phyloP scores from a whole-genome alignment of 2,329 filamentous ascomycete species.

The Diplodia mutila region DNA sequence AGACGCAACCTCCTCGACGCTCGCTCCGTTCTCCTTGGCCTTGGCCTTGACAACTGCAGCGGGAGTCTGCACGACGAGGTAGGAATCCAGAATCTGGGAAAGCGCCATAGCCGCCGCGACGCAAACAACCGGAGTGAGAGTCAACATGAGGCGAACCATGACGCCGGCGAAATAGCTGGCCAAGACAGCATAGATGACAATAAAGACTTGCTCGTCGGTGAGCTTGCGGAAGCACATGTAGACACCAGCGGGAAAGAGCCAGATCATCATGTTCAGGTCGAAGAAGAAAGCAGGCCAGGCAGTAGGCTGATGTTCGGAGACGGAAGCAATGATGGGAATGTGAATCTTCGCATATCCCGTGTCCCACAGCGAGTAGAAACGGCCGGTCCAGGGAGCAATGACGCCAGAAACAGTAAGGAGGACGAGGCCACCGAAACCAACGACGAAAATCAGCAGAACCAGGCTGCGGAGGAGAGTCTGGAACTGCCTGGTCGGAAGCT shows the following conservation, averaged over 20 bases:
- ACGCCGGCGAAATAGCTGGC: slow-evolving; percentile 98
- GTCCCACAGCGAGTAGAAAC: slow-evolving; percentile 99
- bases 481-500: slow-evolving; percentile 90
- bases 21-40: slow-evolving; percentile 50
- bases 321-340: slow-evolving; percentile 99
- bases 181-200: slow-evolving; percentile 95
- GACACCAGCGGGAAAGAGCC: slow-evolving; percentile 97
- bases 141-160: slow-evolving; percentile 99
- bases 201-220: slow-evolving; percentile 94
- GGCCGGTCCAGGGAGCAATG: slow-evolving; percentile 95
- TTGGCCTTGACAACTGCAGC: slow-evolving; percentile 51
- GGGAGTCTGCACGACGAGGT: slow-evolving; percentile 65
- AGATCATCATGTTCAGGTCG: slow-evolving; percentile 96
- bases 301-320: slow-evolving; percentile 98
- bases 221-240: slow-evolving; percentile 97
- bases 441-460: slow-evolving; percentile 72
- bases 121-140: slow-evolving; percentile 93
- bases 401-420: slow-evolving; percentile 82
- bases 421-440: slow-evolving; percentile 77
- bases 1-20: slow-evolving; percentile 53
- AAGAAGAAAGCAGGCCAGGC: slow-evolving; percentile 99
- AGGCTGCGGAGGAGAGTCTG: slow-evolving; percentile 82
- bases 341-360: slow-evolving; percentile 99
- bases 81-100: slow-evolving; percentile 87
- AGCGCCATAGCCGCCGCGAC: slow-evolving; percentile 87